A percentile compares a stretch with the other conserved stretches of the same genome.
Conservation (phyloP, 495 filamentous ascomycete species). For the Aspergillus campestris region DNA sequence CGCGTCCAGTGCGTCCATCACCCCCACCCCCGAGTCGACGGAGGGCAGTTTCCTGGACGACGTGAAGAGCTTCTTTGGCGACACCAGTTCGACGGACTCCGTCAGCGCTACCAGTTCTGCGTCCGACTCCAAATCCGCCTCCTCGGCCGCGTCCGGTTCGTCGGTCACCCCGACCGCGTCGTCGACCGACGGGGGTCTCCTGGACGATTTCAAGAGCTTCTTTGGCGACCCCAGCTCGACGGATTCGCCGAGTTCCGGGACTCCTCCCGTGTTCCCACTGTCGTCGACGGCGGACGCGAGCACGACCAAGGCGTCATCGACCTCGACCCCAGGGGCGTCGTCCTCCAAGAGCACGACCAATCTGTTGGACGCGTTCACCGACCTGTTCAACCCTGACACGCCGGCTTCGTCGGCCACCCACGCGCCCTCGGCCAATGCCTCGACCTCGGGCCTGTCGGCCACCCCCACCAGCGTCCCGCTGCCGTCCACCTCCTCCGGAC, state of each 20-base stretch:
- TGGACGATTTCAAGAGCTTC: too few relatives aligned
- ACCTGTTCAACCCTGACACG: not conserved
- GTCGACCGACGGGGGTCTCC: too few relatives aligned
- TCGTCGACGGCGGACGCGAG: not conserved
- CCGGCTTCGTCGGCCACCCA: too few relatives aligned
- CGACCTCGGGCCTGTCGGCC: not conserved
- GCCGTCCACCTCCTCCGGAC: not conserved
- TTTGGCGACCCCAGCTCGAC: too few relatives aligned
- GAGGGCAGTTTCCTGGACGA: not conserved
- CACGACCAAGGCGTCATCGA: not conserved
- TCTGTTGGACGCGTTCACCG: not conserved
- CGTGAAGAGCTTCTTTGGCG: not conserved
- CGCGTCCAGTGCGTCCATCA: not conserved
- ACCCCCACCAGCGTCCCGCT: not conserved
- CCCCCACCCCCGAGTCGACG: not conserved
- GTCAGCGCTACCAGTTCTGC: not conserved
- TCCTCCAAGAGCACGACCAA: not conserved
- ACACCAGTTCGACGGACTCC: not conserved
- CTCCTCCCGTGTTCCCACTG: too few relatives aligned
- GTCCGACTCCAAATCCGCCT: not conserved
- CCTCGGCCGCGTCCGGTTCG: too few relatives aligned
- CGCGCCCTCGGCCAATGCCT: not conserved
- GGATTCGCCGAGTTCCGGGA: too few relatives aligned
- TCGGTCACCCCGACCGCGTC: too few relatives aligned
- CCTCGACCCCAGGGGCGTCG: not conserved